Percentiles rank a stretch among this genome's conserved stretches.
These are phyloP conservation scores for Heterobasidion parviporum DNA, from an alignment of 1,284 basidiomycete genomes.

Conservation along the genomic window DNA sequence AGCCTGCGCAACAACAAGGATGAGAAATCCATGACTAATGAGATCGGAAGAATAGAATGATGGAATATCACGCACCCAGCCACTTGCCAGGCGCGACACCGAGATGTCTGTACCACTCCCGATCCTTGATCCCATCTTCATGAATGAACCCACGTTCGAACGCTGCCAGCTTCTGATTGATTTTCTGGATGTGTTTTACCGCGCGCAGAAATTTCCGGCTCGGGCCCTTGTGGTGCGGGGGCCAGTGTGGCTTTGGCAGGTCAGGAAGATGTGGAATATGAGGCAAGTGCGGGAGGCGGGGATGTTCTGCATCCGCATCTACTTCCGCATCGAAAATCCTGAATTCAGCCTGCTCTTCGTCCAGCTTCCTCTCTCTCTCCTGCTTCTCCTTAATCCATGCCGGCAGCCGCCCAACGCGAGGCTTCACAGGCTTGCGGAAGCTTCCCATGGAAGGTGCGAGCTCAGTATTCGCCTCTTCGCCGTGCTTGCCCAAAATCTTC, in stretches of 20 bases:
- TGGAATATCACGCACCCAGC: constrained; percentile 48
- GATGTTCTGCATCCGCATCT: not conserved
- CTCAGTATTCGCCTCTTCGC: not conserved
- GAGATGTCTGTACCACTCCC: constrained; percentile 83
- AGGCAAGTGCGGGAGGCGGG: constrained; percentile 3
- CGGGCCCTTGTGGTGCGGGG: constrained; percentile 18
- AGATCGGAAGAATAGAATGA: not conserved
- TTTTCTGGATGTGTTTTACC: constrained; percentile 49
- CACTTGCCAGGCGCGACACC: constrained; percentile 88
- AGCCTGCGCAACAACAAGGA: constrained; percentile 36
- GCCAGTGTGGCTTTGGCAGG: constrained; percentile 9
- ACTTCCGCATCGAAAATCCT: constrained; percentile 7
- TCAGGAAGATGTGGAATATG: constrained; percentile 5
- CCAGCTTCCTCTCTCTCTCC: constrained; percentile 4
- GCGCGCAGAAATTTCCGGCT: constrained; percentile 43
- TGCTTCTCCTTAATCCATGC: constrained; percentile 13
- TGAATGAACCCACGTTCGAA: constrained; percentile 88
- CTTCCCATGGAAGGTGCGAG: not conserved
- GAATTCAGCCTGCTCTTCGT: constrained; percentile 4
- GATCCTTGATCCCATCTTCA: constrained; percentile 67
- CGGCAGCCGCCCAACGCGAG: constrained; percentile 16
- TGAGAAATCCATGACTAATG: not conserved
- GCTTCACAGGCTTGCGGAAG: not conserved
- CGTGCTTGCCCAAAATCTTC: constrained; percentile 10
- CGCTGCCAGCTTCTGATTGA: constrained; percentile 64